Conservation (phyloP, 148 eudicot genomes). For the Nepenthes mirabilis region DNA sequence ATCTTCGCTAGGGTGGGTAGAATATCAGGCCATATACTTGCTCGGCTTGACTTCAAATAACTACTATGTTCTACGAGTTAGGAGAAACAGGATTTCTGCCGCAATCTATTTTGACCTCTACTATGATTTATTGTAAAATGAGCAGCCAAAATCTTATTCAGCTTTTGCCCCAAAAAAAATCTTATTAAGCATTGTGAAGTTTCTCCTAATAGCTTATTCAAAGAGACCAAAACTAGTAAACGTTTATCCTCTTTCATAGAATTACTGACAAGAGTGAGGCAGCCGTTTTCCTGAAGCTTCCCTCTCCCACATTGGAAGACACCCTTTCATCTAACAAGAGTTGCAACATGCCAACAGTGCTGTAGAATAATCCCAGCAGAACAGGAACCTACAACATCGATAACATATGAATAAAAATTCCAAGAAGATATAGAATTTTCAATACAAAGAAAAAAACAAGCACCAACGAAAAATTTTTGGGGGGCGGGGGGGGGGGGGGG, state of each 20-base stretch:
- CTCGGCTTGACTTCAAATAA: no score
- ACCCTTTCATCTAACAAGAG: conserved; percentile 47
- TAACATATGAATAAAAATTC: background rate
- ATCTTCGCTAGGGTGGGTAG: no score
- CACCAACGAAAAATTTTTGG: background rate
- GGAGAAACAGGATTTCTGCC: background rate
- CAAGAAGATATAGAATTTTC: background rate
- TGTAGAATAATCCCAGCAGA: conserved; percentile 63
- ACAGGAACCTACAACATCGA: conserved; percentile 49
- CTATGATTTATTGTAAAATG: no score
- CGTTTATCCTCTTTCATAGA: background rate
- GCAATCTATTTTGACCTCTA: background rate
- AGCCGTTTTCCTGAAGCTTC: conserved; percentile 26
- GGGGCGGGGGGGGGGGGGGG: background rate
- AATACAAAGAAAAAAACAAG: no score
- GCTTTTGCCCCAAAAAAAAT: no score
- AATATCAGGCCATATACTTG: no score
- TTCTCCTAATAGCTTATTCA: background rate
- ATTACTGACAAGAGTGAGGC: conserved; percentile 46
- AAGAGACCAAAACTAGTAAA: background rate
- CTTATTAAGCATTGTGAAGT: no score
- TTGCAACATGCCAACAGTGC: conserved; percentile 57
- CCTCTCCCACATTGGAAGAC: conserved; percentile 11
- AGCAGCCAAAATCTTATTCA: no score
- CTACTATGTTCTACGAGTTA: no score